phyloP scores from a whole-genome alignment of 306 rosid genomes.

The Vicia faba region DNA sequence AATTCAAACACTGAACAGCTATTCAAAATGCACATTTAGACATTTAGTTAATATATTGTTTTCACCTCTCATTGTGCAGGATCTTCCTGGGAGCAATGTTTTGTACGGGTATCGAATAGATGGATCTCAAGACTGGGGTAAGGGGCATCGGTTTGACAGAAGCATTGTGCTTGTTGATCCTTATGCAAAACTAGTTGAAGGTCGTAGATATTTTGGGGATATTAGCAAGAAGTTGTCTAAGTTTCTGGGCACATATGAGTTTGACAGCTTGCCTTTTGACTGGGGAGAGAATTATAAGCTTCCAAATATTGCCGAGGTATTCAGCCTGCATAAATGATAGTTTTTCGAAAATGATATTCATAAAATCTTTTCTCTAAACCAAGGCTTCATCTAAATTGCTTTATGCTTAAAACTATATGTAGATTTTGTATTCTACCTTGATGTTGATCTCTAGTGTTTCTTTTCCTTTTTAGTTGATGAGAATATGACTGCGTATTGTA shows the following conservation, averaged over 20 bases:
- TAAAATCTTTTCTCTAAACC: constrained; percentile 18
- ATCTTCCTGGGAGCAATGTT: constrained; percentile 75
- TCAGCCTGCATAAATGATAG: constrained; percentile 31
- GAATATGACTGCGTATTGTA: constrained; percentile 22
- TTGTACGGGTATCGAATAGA: constrained; percentile 79
- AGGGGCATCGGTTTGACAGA: constrained; percentile 90
- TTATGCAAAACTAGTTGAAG: constrained; percentile 88
- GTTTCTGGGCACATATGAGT: constrained; percentile 87
- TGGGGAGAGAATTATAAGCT: constrained; percentile 92
- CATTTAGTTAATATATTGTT: constrained; percentile 10
- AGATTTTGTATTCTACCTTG: constrained; percentile 20
- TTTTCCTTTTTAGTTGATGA: constrained; percentile 38
- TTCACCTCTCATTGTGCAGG: constrained; percentile 49
- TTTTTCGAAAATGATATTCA: constrained; percentile 23
- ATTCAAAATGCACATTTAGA: not conserved
- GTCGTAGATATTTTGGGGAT: constrained; percentile 85
- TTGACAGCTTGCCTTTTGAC: constrained; percentile 75
- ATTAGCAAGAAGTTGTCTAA: constrained; percentile 53
- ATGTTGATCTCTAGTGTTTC: constrained; percentile 26
- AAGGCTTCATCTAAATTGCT: constrained; percentile 34
- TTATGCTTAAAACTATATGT: constrained; percentile 28
- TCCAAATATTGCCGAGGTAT: constrained; percentile 88
- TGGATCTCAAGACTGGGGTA: constrained; percentile 80
- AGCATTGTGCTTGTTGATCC: constrained; percentile 84
- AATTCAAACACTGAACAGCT: not conserved